Base-by-base conservation (phyloP, 176 grass and related monocot genomes). In the Zizania latifolia region DNA sequence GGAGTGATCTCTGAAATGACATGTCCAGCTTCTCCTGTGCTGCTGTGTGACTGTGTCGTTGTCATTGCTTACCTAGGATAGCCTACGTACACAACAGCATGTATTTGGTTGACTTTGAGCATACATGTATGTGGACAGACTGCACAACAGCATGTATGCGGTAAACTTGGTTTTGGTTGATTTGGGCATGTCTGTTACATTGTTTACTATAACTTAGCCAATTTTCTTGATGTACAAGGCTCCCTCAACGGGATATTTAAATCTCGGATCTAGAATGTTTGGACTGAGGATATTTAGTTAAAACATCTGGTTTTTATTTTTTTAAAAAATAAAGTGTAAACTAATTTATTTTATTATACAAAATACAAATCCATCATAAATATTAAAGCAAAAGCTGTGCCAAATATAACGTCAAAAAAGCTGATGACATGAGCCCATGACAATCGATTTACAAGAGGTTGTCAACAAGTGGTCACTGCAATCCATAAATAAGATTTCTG, bases 1-100 rank as follows among this genome's bases (percentile, higher is more conserved):
- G 19, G 19, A 50, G 61, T 81, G 5, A 23, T 27, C 15, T 28
- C 38, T 3, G 40, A 62, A 62, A 72, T 71, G 32, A 27, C 67
- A 14, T 62, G 51, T 80, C 39, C 46, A 81, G 27, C 27, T 59
- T 30, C 56, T n/a, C n/a, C n/a, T n/a, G n/a, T n/a, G n/a, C n/a
- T n/a, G n/a, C 40, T 81, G 1, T 63, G 78, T 17, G 58, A 26
- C 0, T 63, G 57, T 10, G 56, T 62, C 21, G 15, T 51, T 5
- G 41, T 51, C 78, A 72, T 38, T 62, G 67, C 78, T 51, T 59
- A 35, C 23, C 35, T 58, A 17, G 28, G n/a, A 59, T 5, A 48
- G 45, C 45, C 45, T 48, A 8, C 3, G 6, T 46, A 6, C 15
- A 17, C 43, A 46, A 46, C 43, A 46, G 15, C 43, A 46, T 17